Evolutionary conservation across 2,329 filamentous ascomycete species (phyloP).

Genomic region (Chalaropsis ovoidea): DNA sequence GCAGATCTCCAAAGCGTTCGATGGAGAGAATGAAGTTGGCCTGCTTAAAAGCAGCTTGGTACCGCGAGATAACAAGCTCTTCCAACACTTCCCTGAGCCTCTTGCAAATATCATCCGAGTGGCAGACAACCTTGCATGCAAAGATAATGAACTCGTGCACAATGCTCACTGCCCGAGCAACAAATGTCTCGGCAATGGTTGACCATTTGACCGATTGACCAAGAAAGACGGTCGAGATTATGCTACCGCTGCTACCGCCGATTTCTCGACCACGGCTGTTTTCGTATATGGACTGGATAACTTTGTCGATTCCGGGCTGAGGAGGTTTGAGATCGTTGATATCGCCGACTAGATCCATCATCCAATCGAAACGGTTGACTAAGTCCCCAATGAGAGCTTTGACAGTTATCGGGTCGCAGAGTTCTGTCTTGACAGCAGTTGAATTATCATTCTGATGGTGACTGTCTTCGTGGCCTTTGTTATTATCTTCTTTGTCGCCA

Average conservation of each 20-base stretch:
- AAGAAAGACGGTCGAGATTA: constrained; percentile 28
- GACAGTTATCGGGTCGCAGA: too few species aligned
- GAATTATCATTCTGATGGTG: not conserved
- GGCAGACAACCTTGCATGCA: constrained; percentile 27
- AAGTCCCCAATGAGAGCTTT: not conserved
- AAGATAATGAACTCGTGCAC: constrained; percentile 31
- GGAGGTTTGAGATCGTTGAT: constrained; percentile 8
- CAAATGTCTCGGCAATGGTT: constrained; percentile 28
- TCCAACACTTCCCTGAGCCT: constrained; percentile 28
- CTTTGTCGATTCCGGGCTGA: constrained; percentile 26
- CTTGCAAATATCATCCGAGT: constrained; percentile 22
- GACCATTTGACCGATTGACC: constrained; percentile 32
- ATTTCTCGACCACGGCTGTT: constrained; percentile 29
- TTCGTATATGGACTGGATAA: constrained; percentile 28
- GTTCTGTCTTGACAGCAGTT: not conserved
- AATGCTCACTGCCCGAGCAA: constrained; percentile 29
- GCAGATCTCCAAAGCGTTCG: constrained; percentile 30
- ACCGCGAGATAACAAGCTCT: constrained; percentile 27
- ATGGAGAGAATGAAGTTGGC: constrained; percentile 29
- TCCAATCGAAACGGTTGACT: not conserved
- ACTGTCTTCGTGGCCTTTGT: not conserved
- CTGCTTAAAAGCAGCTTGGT: constrained; percentile 28
- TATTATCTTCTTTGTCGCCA: too few species aligned
- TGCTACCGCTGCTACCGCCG: constrained; percentile 26
- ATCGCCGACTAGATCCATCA: constrained; percentile 23